Evolutionary conservation across 2,329 filamentous ascomycete species (phyloP).

Genomic region (Drechslera avenae): DNA sequence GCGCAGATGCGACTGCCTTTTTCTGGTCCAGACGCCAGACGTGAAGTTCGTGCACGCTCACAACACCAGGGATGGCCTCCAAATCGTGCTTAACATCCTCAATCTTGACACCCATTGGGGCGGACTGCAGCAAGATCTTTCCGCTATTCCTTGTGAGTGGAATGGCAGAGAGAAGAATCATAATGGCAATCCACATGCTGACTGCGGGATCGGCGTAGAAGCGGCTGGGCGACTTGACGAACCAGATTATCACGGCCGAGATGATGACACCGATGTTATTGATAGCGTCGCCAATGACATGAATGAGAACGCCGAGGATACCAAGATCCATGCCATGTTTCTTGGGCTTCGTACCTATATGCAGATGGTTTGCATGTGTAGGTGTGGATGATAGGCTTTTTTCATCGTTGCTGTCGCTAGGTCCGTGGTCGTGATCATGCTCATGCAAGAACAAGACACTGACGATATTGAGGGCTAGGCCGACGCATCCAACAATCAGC

Average conservation of each 20-base stretch:
- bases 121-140: conserved; percentile 70
- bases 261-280: conserved; percentile 79
- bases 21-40: conserved; percentile 75
- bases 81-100: conserved; percentile 71
- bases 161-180: conserved; percentile 69
- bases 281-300: conserved; percentile 73
- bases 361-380: conserved; percentile 35
- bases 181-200: conserved; percentile 71
- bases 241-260: conserved; percentile 72
- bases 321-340: conserved; percentile 61
- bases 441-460: conserved; percentile 67
- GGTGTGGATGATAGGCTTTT: conserved; percentile 16
- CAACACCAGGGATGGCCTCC: conserved; percentile 69
- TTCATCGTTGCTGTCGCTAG: conserved; percentile 28
- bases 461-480: conserved; percentile 70
- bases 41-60: conserved; percentile 73
- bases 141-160: conserved; percentile 67
- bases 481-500: conserved; percentile 71
- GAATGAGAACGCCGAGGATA: conserved; percentile 71
- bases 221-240: conserved; percentile 60
- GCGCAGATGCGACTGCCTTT: conserved; percentile 71
- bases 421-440: conserved; percentile 52
- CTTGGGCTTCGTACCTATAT: conserved; percentile 28
- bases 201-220: conserved; percentile 76
- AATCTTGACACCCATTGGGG: conserved; percentile 63